Base-by-base conservation (phyloP, 768 basidiomycete species). In the Mrakia frigida region DNA sequence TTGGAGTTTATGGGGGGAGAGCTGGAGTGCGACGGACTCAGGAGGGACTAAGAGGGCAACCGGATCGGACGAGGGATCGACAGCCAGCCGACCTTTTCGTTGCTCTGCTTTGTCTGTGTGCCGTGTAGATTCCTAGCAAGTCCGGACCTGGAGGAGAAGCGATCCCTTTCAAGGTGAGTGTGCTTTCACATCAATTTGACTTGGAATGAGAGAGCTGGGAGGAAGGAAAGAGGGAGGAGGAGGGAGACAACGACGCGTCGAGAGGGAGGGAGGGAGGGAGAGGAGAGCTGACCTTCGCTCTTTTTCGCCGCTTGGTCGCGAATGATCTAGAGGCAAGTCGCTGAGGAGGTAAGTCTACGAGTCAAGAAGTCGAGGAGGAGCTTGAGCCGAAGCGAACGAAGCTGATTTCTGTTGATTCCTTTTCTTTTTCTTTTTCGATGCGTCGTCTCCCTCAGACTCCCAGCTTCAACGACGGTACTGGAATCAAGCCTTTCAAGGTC, bases 401-500 rank as follows among this genome's bases (percentile, higher is more conserved):
- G n/a, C n/a, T n/a, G n/a, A n/a, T n/a, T n/a, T n/a, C n/a, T n/a
- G n/a, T n/a, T n/a, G n/a, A n/a, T n/a, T n/a, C n/a, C n/a, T n/a
- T n/a, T n/a, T n/a, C n/a, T 14, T 18, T 25, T 28, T 14, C 21
- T 10, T 18, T n/a, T 7, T n/a, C 52, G 43, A 9, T 18, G 52
- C 52, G 52, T 56, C 56, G 56, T 10, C 56, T 9, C 13, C 56
- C n/a, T 5, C 56, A 56, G 56, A 56, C 28, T 56, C 56, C 56
- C 56, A 28, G 56, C 56, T 56, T n/a, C 56, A 56, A 56, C 56
- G 56, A 56, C 56, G 56, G 56, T n/a, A n/a, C 56, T 28, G 56
- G 56, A 3, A 56, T 56, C 56, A 56, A 56, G 56, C 56, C 56
- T 11, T 56, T 56, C 56, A 56, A 56, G 56, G 56, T 56, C n/a